Base-by-base conservation (phyloP, 225 moss, liverwort and hornwort genomes). In the Rhytidiadelphus loreus region DNA sequence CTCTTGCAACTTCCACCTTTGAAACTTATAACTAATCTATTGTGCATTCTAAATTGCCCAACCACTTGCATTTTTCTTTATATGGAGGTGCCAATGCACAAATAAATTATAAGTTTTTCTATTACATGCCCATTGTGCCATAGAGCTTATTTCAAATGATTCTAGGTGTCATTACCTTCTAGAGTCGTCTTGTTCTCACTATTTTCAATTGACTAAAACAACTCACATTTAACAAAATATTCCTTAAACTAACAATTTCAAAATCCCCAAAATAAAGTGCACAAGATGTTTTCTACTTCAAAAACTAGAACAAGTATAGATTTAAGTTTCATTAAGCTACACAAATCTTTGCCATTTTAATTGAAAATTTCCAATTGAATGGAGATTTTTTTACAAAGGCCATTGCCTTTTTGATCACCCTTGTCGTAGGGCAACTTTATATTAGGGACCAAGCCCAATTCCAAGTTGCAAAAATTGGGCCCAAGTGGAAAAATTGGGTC, bases 401-500 rank as follows among this genome's bases (percentile, higher is more conserved):
- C 72, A 44, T 50, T 46, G 46, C n/a, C 23, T 78, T 59, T 35
- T 17, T 9, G 2, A 30, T 74, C 33, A 24, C n/a, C 7, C 13
- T 70, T 15, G 3, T 70, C 14, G 19, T 4, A 46, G 4, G 18
- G 6, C 2, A 2, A 30, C 48, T 73, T 73, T 18, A 73, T 29
- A 46, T 18, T 17, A 46, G 6, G 11, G 3, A 18, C 29, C 3
- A 18, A 12, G 16, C 11, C 10, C 16, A 44, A 72, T 28, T 44
- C 3, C 10, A 73, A 46, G 9, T 71, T 71, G 71, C n/a, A n/a
- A n/a, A 3, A 72, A 71, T 71, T 25, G 1, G 70, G n/a, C n/a
- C n/a, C n/a, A n/a, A n/a, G 8, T 2, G 0, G 3, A 44, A 28
- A 17, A 44, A 73, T 46, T 18, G 7, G 7, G 4, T 48, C 0